These are phyloP conservation scores for Ganoderma meredithae DNA, from an alignment of 1,284 basidiomycete species.

Conservation along the genomic window DNA sequence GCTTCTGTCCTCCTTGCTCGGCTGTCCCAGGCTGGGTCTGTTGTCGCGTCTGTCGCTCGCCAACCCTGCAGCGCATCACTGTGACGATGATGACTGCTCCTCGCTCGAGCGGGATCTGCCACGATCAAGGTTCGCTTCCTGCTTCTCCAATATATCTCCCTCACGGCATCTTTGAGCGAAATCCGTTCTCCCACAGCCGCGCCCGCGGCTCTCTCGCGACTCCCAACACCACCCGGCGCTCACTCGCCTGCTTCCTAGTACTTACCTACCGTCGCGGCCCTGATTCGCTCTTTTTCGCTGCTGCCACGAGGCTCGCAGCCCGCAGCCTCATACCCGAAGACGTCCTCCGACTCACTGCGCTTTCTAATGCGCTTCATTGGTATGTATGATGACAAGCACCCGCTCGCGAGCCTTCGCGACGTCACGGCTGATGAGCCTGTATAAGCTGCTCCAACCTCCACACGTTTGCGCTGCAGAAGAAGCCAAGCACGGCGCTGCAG, in stretches of 20 bases:
- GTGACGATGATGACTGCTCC: background rate
- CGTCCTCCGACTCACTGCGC: background rate
- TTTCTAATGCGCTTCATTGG: background rate
- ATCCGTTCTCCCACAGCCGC: background rate
- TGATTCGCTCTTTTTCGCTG: conserved; percentile 12
- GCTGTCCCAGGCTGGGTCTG: background rate
- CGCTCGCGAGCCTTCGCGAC: background rate
- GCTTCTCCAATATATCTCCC: conserved; percentile 1
- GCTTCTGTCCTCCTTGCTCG: background rate
- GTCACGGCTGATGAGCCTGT: background rate
- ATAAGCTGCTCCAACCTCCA: background rate
- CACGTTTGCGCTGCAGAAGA: background rate
- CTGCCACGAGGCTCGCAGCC: conserved; percentile 16
- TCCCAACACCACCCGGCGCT: background rate
- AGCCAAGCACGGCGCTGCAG: background rate
- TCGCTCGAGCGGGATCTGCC: conserved; percentile 11
- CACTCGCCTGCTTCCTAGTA: background rate
- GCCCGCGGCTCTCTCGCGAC: conserved; percentile 1
- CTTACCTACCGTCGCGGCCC: conserved; percentile 6
- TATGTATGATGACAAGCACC: background rate
- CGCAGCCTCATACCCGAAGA: background rate
- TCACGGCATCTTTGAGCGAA: background rate
- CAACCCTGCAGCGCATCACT: conserved; percentile 1
- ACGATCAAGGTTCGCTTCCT: conserved; percentile 3
- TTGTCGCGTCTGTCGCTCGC: background rate